Base-by-base conservation (phyloP, 2,329 filamentous ascomycete genomes). In the Trichoderma atroviride region DNA sequence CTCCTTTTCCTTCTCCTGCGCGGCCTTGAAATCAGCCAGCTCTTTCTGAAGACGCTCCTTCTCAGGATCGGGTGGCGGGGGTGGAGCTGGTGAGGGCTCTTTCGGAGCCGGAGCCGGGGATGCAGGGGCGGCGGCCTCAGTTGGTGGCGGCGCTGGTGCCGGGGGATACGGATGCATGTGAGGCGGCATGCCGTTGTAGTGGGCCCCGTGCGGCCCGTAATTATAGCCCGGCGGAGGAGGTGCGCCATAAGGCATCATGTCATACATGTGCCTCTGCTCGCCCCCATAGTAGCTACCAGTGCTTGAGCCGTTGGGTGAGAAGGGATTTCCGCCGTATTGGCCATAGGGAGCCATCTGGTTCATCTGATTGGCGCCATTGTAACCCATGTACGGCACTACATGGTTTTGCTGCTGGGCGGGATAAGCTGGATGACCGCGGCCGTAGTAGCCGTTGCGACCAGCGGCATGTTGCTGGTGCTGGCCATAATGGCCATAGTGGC, bases 31-130 rank as follows among this genome's bases (percentile, higher is more conserved):
- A 11, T 80, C 79, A 14, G 84, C 82, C 19, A 92, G 78, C 73
- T 91, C 85, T 71, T 87, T 84, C 71, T 90, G 85, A 69, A 90
- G 84, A n/a, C 82, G 82, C 71, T 90, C 81, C 74, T 88, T 88
- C 68, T 91, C 86, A 1, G 86, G 83, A 65, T 91, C 86, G 35
- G 76, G 75, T 5, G 74, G 75, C 14, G 78, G 76, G 43, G 76
- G 75, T 3, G 74, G 75, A 13, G 78, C 76, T 19, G 65, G 65
- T 60, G 65, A 55, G 16, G 79, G 79, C 69, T 81, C 81, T 73
- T 81, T 79, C 6, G 80, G 80, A 1, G 81, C 79, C 22, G 80
- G 80, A 0, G 81, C 79, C 16, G 65, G 65, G 33, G 65, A 47
- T 11, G 80, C 76, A 7, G 80, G 75, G 16, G 74, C 80, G 1